Evolutionary conservation across 805 yeast species (phyloP).

Genomic region (Sporopachydermia lactativora): DNA sequence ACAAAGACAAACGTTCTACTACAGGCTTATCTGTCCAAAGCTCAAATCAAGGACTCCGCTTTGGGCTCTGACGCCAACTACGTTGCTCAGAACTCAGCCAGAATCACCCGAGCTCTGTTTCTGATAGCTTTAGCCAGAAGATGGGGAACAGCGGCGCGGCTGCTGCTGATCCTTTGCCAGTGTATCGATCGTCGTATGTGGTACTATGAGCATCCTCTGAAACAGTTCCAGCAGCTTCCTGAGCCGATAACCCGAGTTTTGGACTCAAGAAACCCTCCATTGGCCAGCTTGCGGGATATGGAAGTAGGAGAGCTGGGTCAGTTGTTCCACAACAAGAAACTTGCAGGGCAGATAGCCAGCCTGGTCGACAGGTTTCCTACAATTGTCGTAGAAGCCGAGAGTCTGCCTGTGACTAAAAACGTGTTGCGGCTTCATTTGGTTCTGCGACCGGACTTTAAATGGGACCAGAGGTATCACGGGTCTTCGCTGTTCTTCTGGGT

Average conservation of each 20-base stretch:
- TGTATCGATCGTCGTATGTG: conserved; percentile 75
- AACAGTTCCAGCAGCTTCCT: conserved; percentile 67
- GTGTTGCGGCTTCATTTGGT: conserved; percentile 71
- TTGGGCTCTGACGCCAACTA: conserved; percentile 77
- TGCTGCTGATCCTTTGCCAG: conserved; percentile 70
- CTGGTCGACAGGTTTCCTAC: conserved; percentile 63
- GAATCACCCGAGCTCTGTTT: conserved; percentile 86
- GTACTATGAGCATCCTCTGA: conserved; percentile 78
- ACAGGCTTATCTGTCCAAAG: conserved; percentile 78
- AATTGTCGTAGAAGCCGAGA: conserved; percentile 60
- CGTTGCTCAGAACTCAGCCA: conserved; percentile 89
- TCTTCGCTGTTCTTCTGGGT: conserved; percentile 84
- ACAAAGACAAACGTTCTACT: conserved; percentile 80
- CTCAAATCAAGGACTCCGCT: conserved; percentile 63
- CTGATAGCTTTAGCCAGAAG: conserved; percentile 75
- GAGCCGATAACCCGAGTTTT: conserved; percentile 47
- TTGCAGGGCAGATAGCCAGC: conserved; percentile 52
- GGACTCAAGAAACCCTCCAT: conserved; percentile 34
- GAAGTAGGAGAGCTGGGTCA: conserved; percentile 73
- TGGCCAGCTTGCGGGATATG: conserved; percentile 65
- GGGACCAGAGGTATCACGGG: conserved; percentile 80
- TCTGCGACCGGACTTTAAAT: conserved; percentile 63
- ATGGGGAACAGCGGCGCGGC: conserved; percentile 76
- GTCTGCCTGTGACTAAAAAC: conserved; percentile 76
- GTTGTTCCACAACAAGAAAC: conserved; percentile 63